These are phyloP conservation scores for Xylariaceae sp. DNA, from an alignment of 2,329 filamentous ascomycete genomes.

Conservation along the genomic window DNA sequence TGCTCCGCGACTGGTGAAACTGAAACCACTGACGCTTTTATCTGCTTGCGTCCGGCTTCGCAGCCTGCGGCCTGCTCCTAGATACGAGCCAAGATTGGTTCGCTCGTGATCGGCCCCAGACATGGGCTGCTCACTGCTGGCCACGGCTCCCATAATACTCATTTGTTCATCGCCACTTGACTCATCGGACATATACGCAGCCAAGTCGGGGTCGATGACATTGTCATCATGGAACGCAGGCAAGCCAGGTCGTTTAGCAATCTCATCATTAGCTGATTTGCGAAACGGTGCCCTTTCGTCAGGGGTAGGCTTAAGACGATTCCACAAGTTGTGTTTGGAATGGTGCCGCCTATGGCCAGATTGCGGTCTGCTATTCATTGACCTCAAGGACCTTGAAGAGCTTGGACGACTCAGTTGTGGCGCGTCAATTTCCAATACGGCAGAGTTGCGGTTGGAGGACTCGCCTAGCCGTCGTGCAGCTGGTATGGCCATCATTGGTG, in stretches of 20 bases:
- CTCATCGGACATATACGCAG: conserved; percentile 92
- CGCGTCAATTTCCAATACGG: conserved; percentile 83
- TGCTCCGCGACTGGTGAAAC: conserved; percentile 62
- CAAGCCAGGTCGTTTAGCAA: conserved; percentile 60
- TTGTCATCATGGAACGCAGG: conserved; percentile 98
- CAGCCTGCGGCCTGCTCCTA: conserved; percentile 71
- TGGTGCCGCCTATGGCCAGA: conserved; percentile 79
- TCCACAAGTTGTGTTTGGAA: conserved; percentile 80
- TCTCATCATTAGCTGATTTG: conserved; percentile 63
- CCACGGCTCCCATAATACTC: conserved; percentile 73
- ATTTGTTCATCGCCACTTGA: conserved; percentile 92
- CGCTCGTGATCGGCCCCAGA: conserved; percentile 72
- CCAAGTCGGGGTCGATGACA: conserved; percentile 94
- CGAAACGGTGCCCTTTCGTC: conserved; percentile 89
- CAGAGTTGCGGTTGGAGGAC: conserved; percentile 77
- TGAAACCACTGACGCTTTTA: conserved; percentile 68
- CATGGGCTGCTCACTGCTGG: conserved; percentile 60
- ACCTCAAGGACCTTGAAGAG: conserved; percentile 84
- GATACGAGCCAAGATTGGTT: conserved; percentile 65
- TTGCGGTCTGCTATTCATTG: conserved; percentile 67
- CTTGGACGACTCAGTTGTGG: conserved; percentile 84
- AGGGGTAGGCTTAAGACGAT: conserved; percentile 64
- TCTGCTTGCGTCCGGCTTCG: conserved; percentile 65
- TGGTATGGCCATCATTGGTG: conserved; percentile 68
- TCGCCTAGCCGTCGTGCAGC: conserved; percentile 64